Conservation (phyloP, 768 basidiomycete species). For the Rhodotorula paludigena region DNA sequence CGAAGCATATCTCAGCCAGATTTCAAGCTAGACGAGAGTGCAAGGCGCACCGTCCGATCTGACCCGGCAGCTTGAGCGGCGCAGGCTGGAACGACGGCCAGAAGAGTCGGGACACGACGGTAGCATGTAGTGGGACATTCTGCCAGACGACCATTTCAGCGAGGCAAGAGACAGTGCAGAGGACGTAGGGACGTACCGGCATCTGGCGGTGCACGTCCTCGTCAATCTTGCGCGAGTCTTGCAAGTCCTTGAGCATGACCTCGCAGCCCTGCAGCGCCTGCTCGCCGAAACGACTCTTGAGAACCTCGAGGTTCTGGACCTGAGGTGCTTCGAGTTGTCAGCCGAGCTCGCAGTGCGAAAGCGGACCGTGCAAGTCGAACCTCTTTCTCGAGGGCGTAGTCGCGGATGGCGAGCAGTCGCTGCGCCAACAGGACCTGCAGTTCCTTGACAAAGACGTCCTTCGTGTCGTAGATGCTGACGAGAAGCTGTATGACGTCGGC, state of each 20-base stretch:
- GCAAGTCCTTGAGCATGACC: slow-evolving; percentile 96
- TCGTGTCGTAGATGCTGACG: slow-evolving; percentile 94
- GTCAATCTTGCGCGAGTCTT: slow-evolving; percentile 85
- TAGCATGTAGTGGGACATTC: slow-evolving; percentile 73
- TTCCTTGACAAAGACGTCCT: slow-evolving; percentile 93
- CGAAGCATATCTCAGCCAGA: not conserved
- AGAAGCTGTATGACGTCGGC: slow-evolving; percentile 93
- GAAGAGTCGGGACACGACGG: slow-evolving; percentile 87
- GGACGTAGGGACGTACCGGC: slow-evolving; percentile 51
- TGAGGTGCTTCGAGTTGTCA: slow-evolving; percentile 44
- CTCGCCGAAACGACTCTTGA: slow-evolving; percentile 95
- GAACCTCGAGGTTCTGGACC: slow-evolving; percentile 85
- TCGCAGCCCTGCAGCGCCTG: slow-evolving; percentile 88
- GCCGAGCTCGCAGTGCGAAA: no score
- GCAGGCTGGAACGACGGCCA: slow-evolving; percentile 82
- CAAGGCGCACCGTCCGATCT: slow-evolving; percentile 64
- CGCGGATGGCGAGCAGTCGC: slow-evolving; percentile 69
- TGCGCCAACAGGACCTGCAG: slow-evolving; percentile 86
- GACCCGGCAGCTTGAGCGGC: slow-evolving; percentile 72
- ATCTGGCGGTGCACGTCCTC: slow-evolving; percentile 62
- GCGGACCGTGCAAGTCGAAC: slow-evolving; percentile 44
- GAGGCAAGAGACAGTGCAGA: not conserved
- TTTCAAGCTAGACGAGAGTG: no score
- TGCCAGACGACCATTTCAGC: not conserved
- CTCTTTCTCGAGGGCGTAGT: slow-evolving; percentile 72